Conservation (phyloP, 23 red algal genomes). For the Pyropia yezoensis region DNA sequence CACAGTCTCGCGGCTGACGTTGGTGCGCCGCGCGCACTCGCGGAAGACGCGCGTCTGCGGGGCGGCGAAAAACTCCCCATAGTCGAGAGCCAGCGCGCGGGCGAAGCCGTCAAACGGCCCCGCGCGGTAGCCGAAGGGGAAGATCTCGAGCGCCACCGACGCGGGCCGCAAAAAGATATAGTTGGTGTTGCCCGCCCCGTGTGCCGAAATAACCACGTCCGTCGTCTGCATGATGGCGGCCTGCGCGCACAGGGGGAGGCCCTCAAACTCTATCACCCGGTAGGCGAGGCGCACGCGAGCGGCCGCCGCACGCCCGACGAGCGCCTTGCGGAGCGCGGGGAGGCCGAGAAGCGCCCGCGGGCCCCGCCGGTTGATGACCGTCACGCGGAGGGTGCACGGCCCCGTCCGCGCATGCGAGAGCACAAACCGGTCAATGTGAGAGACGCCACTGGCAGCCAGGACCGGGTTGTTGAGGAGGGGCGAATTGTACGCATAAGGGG, state of each 20-base stretch:
- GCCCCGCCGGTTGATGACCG: conserved; percentile 32
- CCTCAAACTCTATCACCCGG: conserved; percentile 53
- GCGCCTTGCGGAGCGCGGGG: conserved; percentile 18
- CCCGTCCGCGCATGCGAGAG: not conserved
- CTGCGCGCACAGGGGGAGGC: conserved; percentile 41
- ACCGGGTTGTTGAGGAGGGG: conserved; percentile 40
- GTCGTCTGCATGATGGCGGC: conserved; percentile 61
- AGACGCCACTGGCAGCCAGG: conserved; percentile 33
- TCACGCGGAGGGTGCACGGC: conserved; percentile 25
- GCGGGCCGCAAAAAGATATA: conserved; percentile 57
- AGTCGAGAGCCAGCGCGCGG: conserved; percentile 34
- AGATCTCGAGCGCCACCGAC: conserved; percentile 60
- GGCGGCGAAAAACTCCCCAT: conserved; percentile 47
- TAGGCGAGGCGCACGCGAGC: conserved; percentile 13
- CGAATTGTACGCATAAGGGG: conserved; percentile 33
- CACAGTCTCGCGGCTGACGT: conserved; percentile 31
- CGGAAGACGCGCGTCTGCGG: conserved; percentile 67
- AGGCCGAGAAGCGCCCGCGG: conserved; percentile 59
- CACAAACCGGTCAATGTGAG: conserved; percentile 14
- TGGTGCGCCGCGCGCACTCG: conserved; percentile 32
- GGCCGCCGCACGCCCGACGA: conserved; percentile 10
- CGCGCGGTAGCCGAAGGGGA: conserved; percentile 73
- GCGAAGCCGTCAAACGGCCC: conserved; percentile 73
- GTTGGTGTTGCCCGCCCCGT: conserved; percentile 78
- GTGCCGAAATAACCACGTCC: conserved; percentile 59